Evolutionary conservation across 495 filamentous ascomycete species (phyloP).

Genomic region (Copromyces sp.): DNA sequence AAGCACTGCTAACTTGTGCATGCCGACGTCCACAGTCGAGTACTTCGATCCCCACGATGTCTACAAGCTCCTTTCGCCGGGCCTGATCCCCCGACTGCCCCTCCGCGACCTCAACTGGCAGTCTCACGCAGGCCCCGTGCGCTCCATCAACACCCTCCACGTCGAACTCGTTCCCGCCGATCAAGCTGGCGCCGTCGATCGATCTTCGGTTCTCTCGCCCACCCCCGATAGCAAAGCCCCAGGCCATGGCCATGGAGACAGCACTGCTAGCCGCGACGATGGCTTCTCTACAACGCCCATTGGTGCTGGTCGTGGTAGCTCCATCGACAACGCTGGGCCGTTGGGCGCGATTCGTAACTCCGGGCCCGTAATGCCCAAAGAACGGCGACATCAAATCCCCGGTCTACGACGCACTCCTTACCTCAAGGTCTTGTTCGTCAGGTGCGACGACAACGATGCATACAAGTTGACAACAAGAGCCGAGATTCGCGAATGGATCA

Average conservation of each 20-base stretch:
- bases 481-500: constrained; percentile 83
- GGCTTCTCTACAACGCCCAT: constrained; percentile 39
- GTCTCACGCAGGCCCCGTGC: constrained; percentile 76
- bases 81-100: constrained; percentile 69
- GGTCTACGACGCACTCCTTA: constrained; percentile 90
- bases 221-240: constrained; percentile 25
- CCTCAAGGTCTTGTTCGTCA: constrained; percentile 76
- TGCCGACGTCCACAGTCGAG: constrained; percentile 32
- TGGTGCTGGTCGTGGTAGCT: constrained; percentile 14
- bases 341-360: background rate
- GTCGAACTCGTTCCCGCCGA: constrained; percentile 66
- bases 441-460: constrained; percentile 88
- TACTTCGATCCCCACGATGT: constrained; percentile 87
- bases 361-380: constrained; percentile 13
- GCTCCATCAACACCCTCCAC: constrained; percentile 86
- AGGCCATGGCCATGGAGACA: constrained; percentile 31
- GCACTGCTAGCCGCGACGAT: constrained; percentile 33
- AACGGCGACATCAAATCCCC: constrained; percentile 88
- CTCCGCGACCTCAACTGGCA: constrained; percentile 96
- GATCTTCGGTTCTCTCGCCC: constrained; percentile 27
- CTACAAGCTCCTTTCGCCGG: constrained; percentile 67
- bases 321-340: constrained; percentile 22
- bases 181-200: constrained; percentile 10
- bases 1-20: background rate
- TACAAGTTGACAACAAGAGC: constrained; percentile 75